Evolutionary conservation across 208 protist genomes (phyloP).

Genomic region (Trypanosoma lewisi): DNA sequence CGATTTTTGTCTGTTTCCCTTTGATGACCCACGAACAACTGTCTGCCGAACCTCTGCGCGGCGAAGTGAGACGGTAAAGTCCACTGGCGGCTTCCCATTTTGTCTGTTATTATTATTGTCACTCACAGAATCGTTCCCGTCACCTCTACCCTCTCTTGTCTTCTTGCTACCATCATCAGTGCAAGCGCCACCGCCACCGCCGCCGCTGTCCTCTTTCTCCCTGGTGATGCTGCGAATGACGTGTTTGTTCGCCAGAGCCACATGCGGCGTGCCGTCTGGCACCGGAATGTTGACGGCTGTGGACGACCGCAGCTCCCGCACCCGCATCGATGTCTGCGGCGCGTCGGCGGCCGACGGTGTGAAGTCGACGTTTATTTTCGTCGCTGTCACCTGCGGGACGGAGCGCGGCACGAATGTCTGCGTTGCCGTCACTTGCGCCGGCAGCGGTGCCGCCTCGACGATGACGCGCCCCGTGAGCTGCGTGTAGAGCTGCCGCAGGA

Average conservation of each 20-base stretch:
- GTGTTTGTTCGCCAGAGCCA: neutral
- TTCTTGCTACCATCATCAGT: neutral
- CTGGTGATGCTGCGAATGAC: slow-evolving; percentile 1
- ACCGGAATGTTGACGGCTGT: neutral
- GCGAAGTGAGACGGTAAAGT: slow-evolving; percentile 20
- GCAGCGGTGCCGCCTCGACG: slow-evolving; percentile 41
- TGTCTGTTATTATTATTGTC: neutral
- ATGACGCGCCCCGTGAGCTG: slow-evolving; percentile 69
- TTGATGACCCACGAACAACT: neutral
- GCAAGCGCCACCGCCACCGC: neutral
- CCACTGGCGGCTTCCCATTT: slow-evolving; percentile 1
- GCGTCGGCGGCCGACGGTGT: neutral
- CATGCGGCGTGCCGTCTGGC: neutral
- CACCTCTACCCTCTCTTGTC: neutral
- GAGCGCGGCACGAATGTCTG: slow-evolving; percentile 17
- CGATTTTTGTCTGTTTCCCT: neutral
- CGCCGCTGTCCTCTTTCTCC: neutral
- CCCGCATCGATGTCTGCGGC: neutral
- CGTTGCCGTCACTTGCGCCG: slow-evolving; percentile 18
- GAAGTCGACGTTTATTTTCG: neutral
- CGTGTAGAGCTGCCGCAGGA: slow-evolving; percentile 80
- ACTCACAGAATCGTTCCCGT: too few species aligned
- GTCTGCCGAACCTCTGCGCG: slow-evolving; percentile 11
- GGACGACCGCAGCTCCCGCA: slow-evolving; percentile 2
- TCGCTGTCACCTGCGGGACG: neutral